Percentiles rank a stretch among this genome's conserved stretches.
These are phyloP conservation scores for Boletellus sp. DNA, from an alignment of 1,284 basidiomycete species.

Conservation along the genomic window DNA sequence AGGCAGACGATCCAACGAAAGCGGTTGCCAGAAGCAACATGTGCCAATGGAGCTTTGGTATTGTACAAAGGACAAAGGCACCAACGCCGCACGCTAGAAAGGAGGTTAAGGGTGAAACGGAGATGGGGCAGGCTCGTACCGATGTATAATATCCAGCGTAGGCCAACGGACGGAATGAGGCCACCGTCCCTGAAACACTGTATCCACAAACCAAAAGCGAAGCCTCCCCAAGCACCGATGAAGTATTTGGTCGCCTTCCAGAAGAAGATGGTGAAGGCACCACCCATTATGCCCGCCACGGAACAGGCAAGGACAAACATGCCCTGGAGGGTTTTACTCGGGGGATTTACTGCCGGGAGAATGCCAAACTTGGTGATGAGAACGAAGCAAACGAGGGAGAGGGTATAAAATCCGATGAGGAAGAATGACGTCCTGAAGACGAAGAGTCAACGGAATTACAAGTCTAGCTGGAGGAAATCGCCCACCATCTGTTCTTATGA, in stretches of 20 bases:
- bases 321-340: conserved; percentile 74
- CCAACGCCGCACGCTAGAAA: conserved; percentile 49
- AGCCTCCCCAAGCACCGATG: conserved; percentile 87
- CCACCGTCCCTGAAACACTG: conserved; percentile 83
- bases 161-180: conserved; percentile 69
- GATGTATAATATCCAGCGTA: conserved; percentile 86
- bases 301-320: conserved; percentile 84
- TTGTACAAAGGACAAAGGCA: conserved; percentile 60
- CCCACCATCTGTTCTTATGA: conserved; percentile 87
- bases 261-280: conserved; percentile 84
- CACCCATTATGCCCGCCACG: conserved; percentile 80
- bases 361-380: conserved; percentile 91
- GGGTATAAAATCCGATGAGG: conserved; percentile 85
- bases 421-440: conserved; percentile 83
- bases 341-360: conserved; percentile 76
- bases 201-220: conserved; percentile 83
- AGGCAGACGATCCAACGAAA: conserved; percentile 86
- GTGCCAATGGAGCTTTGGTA: conserved; percentile 75
- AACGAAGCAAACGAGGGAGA: conserved; percentile 81
- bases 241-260: conserved; percentile 84
- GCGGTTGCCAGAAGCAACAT: conserved; percentile 81
- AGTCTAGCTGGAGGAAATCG: conserved; percentile 12
- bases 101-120: conserved; percentile 18
- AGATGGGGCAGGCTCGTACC: conserved; percentile 40
- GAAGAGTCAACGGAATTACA: conserved; percentile 11